phyloP scores from a whole-genome alignment of 208 protist species.

The Zelonia costaricensis region DNA sequence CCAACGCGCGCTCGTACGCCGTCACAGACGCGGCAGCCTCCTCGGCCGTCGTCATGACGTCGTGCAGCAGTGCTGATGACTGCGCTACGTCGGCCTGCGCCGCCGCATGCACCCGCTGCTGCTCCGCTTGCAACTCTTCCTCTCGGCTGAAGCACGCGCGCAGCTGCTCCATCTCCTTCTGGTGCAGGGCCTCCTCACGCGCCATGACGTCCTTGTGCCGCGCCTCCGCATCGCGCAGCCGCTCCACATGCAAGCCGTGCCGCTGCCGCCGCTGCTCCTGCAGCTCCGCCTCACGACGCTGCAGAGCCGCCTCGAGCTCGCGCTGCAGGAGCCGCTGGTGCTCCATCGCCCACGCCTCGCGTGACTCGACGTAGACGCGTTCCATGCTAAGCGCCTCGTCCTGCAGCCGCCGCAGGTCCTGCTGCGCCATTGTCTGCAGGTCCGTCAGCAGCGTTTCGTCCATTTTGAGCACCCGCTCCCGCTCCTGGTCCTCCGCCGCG shows the following conservation, averaged over 20 bases:
- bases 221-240: conserved; percentile 54
- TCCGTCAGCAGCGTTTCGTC: conserved; percentile 77
- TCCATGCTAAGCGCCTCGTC: conserved; percentile 75
- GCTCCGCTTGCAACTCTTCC: conserved; percentile 56
- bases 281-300: conserved; percentile 52
- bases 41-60: conserved; percentile 34
- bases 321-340: conserved; percentile 62
- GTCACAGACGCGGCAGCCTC: conserved; percentile 41
- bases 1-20: conserved; percentile 48
- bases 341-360: conserved; percentile 68
- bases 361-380: conserved; percentile 68
- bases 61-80: conserved; percentile 38
- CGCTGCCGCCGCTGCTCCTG: conserved; percentile 57
- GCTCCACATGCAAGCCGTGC: conserved; percentile 62
- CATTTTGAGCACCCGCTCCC: conserved; percentile 70
- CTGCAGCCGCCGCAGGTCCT: conserved; percentile 69
- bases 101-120: conserved; percentile 32
- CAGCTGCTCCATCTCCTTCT: conserved; percentile 59
- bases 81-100: conserved; percentile 45
- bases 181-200: conserved; percentile 59
- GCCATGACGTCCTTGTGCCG: conserved; percentile 56
- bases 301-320: conserved; percentile 54
- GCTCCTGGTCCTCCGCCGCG: conserved; percentile 59
- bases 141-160: conserved; percentile 49
- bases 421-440: conserved; percentile 56